Evolutionary conservation across 2,329 filamentous ascomycete genomes (phyloP).

Genomic region (Tolypocladium endophyticum): DNA sequence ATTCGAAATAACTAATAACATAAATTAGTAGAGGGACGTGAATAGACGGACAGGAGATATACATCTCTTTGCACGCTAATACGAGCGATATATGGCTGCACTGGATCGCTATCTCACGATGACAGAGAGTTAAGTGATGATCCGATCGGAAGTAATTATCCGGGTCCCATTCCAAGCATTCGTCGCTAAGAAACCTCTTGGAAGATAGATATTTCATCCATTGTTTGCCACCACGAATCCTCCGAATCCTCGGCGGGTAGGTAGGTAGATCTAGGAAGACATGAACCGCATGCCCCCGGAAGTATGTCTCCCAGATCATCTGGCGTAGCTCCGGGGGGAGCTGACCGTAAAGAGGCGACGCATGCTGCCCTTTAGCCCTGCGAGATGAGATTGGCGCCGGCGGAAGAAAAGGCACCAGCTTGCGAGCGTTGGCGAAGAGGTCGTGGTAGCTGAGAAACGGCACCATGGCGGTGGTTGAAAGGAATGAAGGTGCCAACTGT

Average conservation of each 20-base stretch:
- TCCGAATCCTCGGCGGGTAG: not conserved
- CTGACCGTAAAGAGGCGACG: constrained; percentile 4
- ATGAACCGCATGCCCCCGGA: constrained; percentile 6
- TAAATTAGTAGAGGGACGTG: constrained; percentile 2
- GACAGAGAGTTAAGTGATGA: not conserved
- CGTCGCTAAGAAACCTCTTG: constrained; percentile 3
- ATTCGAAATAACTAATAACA: constrained; percentile 7
- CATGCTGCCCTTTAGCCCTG: constrained; percentile 5
- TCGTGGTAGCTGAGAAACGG: constrained; percentile 3
- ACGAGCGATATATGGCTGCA: constrained; percentile 5
- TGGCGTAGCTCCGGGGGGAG: constrained; percentile 6
- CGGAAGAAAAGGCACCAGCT: constrained; percentile 6
- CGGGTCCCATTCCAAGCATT: constrained; percentile 4
- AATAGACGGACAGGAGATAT: constrained; percentile 2
- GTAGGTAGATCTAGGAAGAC: not conserved
- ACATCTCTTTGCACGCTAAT: constrained; percentile 8
- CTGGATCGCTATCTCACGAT: not conserved
- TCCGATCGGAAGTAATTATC: not conserved
- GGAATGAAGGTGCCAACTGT: not conserved
- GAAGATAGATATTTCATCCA: not conserved
- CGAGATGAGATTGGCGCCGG: constrained; percentile 8
- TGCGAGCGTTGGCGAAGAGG: constrained; percentile 5
- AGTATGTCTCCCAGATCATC: constrained; percentile 8
- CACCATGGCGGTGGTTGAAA: constrained; percentile 1
- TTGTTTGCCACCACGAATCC: not conserved